Base-by-base conservation (phyloP, 2,329 filamentous ascomycete species). In the Macrophomina tecta region DNA sequence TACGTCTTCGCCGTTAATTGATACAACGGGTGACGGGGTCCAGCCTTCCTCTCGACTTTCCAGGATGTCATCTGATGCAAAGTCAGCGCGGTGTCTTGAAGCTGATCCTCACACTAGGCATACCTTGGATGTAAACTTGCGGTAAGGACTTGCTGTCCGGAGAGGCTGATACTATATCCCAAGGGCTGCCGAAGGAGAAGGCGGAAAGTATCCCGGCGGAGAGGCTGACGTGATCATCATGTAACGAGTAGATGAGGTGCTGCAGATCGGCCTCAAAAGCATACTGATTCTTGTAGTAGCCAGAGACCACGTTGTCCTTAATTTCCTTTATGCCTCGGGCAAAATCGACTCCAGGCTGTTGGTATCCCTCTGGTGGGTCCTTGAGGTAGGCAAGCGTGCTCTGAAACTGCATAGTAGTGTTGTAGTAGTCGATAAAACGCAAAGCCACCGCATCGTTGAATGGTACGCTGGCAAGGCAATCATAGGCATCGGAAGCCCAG, bases 341-440 rank as follows among this genome's bases (percentile, higher is more conserved):
- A 1, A 81, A 68, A 67, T 81, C 78, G 12, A 79, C 72, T 4
- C 74, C 69, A 12, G 76, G 80, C 65, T 80, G 81, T 69, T 80
- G 80, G 67, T 81, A 82, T 23, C 77, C 76, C 7, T 70, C 63
- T 0, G 80, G 80, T 0, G 81, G 81, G 32, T 76, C 70, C 46
- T 78, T 77, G 16, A 83, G 74, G 66, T 79, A 82, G 14, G 76
- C 74, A 8, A 82, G 69, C 1, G 81, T 82, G 65, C 75, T 80
- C 55, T 83, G 81, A 52, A 82, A 82, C 60, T 82, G 78, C 1
- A 84, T 60, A 0, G 81, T 82, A 16, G 80, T 75, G 67, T 82
- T 82, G 64, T 78, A 80, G 67, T 84, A 84, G 6, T 77, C 68
- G 4, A 84, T 67, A 65, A 84, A 82, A 1, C 79, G 73, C 5